A percentile compares a stretch with the other conserved stretches of the same genome.
Conservation (phyloP, 1,284 basidiomycete genomes). For the Naganishia albida region DNA sequence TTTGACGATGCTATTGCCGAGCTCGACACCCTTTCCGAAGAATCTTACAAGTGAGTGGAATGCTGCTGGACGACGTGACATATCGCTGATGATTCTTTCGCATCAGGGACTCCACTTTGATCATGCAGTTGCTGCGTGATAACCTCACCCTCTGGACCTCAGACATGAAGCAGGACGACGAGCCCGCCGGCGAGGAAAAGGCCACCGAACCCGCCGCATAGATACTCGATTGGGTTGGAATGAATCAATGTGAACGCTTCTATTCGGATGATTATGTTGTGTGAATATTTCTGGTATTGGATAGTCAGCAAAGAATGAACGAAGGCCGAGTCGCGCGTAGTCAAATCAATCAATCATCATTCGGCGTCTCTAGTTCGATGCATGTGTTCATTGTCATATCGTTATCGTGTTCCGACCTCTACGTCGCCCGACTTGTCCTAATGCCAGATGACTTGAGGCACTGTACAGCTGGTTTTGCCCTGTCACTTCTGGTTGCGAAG, state of each 20-base stretch:
- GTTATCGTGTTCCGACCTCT: no score
- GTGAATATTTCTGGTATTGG: slow-evolving; percentile 26
- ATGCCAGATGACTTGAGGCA: no score
- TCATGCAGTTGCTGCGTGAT: slow-evolving; percentile 99
- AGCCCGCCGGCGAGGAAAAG: slow-evolving; percentile 39
- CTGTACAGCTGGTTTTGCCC: no score
- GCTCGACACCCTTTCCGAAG: slow-evolving; percentile 98
- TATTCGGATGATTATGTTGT: slow-evolving; percentile 31
- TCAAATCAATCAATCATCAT: slow-evolving; percentile 10
- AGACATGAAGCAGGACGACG: slow-evolving; percentile 68
- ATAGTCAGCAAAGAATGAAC: slow-evolving; percentile 23
- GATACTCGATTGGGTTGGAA: slow-evolving; percentile 12
- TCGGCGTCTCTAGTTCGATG: slow-evolving; percentile 17
- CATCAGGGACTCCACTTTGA: slow-evolving; percentile 78
- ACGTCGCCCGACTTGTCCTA: no score
- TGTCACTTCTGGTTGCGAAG: no score
- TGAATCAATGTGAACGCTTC: slow-evolving; percentile 17
- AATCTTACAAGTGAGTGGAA: slow-evolving; percentile 86
- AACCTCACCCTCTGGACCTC: slow-evolving; percentile 98
- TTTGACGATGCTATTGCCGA: slow-evolving; percentile 99
- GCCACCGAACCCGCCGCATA: slow-evolving; percentile 32
- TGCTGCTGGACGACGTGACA: background rate
- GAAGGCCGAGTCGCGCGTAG: slow-evolving; percentile 2
- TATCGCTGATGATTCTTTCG: slow-evolving; percentile 30
- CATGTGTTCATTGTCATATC: slow-evolving; percentile 1